Percentiles rank a stretch among this genome's conserved stretches.
Evolutionary conservation across 2,329 filamentous ascomycete genomes (phyloP).

Genomic region (Cladophialophora exuberans): DNA sequence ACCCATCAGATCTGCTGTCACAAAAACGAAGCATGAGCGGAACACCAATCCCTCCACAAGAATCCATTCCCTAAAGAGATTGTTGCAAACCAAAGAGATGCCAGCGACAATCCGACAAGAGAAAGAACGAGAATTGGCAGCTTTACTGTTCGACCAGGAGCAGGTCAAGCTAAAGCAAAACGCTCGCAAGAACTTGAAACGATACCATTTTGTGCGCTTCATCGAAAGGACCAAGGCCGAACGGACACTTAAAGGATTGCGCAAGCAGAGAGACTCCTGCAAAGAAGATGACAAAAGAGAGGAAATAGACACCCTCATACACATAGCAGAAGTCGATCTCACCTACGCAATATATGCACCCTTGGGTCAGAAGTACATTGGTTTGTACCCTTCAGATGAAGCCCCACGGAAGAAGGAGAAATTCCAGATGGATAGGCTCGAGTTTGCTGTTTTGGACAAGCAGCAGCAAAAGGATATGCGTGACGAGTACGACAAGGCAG

Average conservation of each 20-base stretch:
- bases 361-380: constrained; percentile 61
- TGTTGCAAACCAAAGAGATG: constrained; percentile 41
- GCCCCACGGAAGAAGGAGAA: constrained; percentile 20
- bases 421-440: constrained; percentile 9
- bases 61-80: constrained; percentile 33
- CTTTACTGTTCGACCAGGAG: constrained; percentile 59
- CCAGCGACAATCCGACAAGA: constrained; percentile 60
- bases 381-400: constrained; percentile 51
- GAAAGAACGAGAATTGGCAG: constrained; percentile 62
- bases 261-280: constrained; percentile 9
- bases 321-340: constrained; percentile 59
- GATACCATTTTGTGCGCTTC: constrained; percentile 70
- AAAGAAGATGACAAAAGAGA: constrained; percentile 27
- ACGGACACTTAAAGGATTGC: constrained; percentile 46
- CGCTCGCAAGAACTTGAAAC: constrained; percentile 59
- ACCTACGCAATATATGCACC: constrained; percentile 68
- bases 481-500: constrained; percentile 28
- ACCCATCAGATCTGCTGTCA: constrained; percentile 19
- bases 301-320: constrained; percentile 38
- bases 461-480: constrained; percentile 29
- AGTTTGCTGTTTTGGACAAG: constrained; percentile 17
- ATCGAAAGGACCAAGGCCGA: constrained; percentile 56
- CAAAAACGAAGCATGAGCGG: constrained; percentile 29
- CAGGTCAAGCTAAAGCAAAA: constrained; percentile 53
- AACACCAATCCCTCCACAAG: constrained; percentile 32